Base-by-base conservation (phyloP, 768 basidiomycete genomes). In the Leucocoprinus sp. region DNA sequence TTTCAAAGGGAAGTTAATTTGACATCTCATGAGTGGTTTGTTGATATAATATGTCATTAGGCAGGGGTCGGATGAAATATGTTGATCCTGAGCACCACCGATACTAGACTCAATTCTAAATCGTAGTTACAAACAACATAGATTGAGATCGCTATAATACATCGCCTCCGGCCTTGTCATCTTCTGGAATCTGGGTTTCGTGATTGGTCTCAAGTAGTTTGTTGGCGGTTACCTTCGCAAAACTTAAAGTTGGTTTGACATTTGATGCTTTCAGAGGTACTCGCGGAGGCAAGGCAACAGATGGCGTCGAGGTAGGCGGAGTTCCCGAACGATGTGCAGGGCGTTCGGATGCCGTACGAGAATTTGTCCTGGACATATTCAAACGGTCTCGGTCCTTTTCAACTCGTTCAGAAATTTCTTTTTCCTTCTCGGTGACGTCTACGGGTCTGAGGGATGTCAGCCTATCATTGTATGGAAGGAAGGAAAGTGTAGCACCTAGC, bases 381-480 rank as follows among this genome's bases (percentile, higher is more conserved):
- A 72, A 49, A 54, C 75, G 64, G 40, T 78, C 68, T 61, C 78
- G 74, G 21, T 85, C 82, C 51, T 75, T 76, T 53, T 84, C 81
- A 29, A 90, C 60, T 23, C 82, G 79, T 37, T 86, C 78, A 23
- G 77, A 64, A 7, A 91, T 78, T 58, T 79, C 83, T 45, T 78
- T 82, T 56, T 97, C 93, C 43, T 78, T 76, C 0, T 74, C 67
- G 26, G 83, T 70, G 14, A 84, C 80, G 60, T 98, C 93, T 17
- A 97, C 85, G 9, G 95, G 92, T 55, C 86, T 89, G 44, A n/a
- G 23, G 44, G 51, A 38, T 19, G 11, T 43, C 5, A 40, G 31
- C 17, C 27, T 17, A 22, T 23, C 29, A 15, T n/a, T n/a, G 34
- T 17, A 2, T 33, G 21, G 28, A 19, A 23, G 17, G 36, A 39